phyloP scores from a whole-genome alignment of 1,284 basidiomycete genomes.

The Microbotryum violaceum region DNA sequence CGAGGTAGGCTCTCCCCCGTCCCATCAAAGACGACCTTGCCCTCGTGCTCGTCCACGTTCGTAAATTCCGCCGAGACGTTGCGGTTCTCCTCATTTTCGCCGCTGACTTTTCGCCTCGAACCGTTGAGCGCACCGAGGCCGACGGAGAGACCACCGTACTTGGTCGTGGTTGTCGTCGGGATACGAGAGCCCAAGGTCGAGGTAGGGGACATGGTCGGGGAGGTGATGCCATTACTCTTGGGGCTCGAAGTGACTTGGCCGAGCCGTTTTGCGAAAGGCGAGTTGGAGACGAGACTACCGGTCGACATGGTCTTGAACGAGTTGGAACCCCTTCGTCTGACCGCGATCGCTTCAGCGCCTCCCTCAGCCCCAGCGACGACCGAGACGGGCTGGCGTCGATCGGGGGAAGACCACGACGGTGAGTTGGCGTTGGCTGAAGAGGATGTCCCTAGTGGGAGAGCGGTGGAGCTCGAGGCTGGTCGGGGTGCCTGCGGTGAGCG shows the following conservation, averaged over 20 bases:
- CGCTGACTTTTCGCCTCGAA: slow-evolving; percentile 4
- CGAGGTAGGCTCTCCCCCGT: too few species aligned
- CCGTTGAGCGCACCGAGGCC: not conserved
- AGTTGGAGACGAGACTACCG: slow-evolving; percentile 27
- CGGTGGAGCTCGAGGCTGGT: too few species aligned
- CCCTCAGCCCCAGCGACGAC: slow-evolving; percentile 20
- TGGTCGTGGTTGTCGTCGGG: not conserved
- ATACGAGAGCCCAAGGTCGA: slow-evolving; percentile 8
- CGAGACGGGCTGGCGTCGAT: not conserved
- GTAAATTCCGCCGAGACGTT: slow-evolving; percentile 1
- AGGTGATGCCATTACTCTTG: not conserved
- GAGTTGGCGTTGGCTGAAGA: too few species aligned
- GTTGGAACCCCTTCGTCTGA: slow-evolving; percentile 17
- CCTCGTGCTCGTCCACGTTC: slow-evolving; percentile 13
- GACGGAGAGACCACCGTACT: too few species aligned
- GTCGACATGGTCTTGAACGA: slow-evolving; percentile 30
- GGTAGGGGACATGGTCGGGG: not conserved
- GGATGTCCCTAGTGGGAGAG: too few species aligned
- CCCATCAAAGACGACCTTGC: too few species aligned
- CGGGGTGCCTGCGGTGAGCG: too few species aligned
- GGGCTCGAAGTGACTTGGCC: not conserved
- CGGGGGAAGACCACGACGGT: not conserved
- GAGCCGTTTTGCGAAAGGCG: slow-evolving; percentile 17
- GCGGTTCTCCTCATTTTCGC: slow-evolving; percentile 20
- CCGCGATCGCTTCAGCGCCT: slow-evolving; percentile 22